A percentile compares a stretch with the other conserved stretches of the same genome.
phyloP scores from a whole-genome alignment of 345 rosid species.

The Syzygium aqueum region DNA sequence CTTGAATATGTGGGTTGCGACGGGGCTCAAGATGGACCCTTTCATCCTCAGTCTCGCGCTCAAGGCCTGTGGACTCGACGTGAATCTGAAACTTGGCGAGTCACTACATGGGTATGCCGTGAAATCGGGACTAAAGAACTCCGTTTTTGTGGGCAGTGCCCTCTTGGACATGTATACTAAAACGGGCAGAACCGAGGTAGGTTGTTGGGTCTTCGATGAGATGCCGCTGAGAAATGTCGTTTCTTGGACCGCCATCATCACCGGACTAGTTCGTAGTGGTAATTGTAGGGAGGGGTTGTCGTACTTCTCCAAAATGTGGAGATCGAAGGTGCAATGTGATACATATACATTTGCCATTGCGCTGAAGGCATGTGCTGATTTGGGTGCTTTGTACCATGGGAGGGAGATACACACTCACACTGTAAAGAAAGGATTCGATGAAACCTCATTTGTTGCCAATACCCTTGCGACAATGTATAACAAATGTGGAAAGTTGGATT shows the following conservation, averaged over 20 bases:
- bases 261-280: constrained; percentile 65
- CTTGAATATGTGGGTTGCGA: constrained; percentile 51
- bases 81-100: constrained; percentile 43
- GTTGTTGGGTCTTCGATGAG: constrained; percentile 53
- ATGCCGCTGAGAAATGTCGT: constrained; percentile 59
- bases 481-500: constrained; percentile 66
- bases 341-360: constrained; percentile 47
- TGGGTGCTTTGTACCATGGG: constrained; percentile 46
- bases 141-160: constrained; percentile 68
- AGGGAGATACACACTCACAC: constrained; percentile 67
- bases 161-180: constrained; percentile 66
- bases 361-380: constrained; percentile 73
- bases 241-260: constrained; percentile 80
- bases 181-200: constrained; percentile 32
- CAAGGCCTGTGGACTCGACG: constrained; percentile 54
- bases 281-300: constrained; percentile 37
- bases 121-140: constrained; percentile 43
- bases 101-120: constrained; percentile 54
- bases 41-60: constrained; percentile 60
- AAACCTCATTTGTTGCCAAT: constrained; percentile 51
- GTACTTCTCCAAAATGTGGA: constrained; percentile 63
- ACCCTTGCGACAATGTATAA: constrained; percentile 64
- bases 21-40: constrained; percentile 44
- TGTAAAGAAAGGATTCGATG: constrained; percentile 44
- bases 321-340: constrained; percentile 37